Evolutionary conservation across 2,329 filamentous ascomycete genomes (phyloP), one percentile per base, ranked within the genome.

Genomic region (Alternaria tenuissima): DNA sequence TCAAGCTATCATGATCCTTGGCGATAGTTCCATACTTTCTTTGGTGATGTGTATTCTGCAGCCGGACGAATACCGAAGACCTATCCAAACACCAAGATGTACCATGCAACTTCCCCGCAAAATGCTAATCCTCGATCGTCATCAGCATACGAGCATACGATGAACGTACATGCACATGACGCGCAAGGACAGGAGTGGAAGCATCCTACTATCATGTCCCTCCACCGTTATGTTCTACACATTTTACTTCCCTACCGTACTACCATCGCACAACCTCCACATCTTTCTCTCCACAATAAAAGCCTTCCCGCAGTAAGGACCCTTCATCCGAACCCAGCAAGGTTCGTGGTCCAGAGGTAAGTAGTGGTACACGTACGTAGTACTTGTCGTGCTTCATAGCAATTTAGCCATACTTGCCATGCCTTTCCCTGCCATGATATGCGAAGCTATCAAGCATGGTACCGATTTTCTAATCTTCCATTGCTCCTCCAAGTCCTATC

Each of bases 41-140:
- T 55, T n/a, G 42, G 34, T 39, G 41, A 28, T 48, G 53, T 38
- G 46, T 30, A 51, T 52, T 24, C 55, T 61, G 48, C 30, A 57
- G 41, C 48, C 38, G n/a, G 32, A 49, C 46, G 53, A 16, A 47
- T 36, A 57, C 48, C 58, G 54, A 61, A 24, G n/a, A 28, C 54
- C 54, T 53, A 53, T 53, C 38, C 28, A 51, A 46, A 53, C n/a
- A 48, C 16, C 22, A 26, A 32, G 24, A 24, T 26, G 20, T 20
- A 41, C 34, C 36, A 22, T 39, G 28, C 48, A 36, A 49, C 43
- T 61, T 58, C 59, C 59, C 55, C 59, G 55, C 55, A 54, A 49
- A 58, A 61, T 52, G 53, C 58, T 30, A 59, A 30, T 41, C n/a
- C 38, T 28, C 39, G 44, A 56, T 60, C 53, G 46, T 36, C 32